These are phyloP conservation scores for Cyathus striatus DNA, from an alignment of 768 basidiomycete species.

Conservation along the genomic window DNA sequence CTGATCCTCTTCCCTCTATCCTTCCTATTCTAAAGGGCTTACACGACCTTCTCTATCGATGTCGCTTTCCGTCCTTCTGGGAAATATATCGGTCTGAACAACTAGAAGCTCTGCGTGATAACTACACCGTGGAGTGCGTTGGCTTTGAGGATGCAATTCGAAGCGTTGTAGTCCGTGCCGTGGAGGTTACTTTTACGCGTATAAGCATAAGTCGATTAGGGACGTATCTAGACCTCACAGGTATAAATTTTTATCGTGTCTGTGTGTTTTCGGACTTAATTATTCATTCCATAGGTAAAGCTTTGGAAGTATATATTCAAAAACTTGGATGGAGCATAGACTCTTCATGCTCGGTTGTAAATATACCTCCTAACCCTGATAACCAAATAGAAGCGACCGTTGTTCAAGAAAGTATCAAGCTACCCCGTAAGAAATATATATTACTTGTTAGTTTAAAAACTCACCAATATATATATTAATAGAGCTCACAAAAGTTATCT, in stretches of 20 bases:
- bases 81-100: constrained; percentile 62
- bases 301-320: constrained; percentile 54
- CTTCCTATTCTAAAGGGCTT: constrained; percentile 66
- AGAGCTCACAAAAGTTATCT: constrained; percentile 76
- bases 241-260: constrained; percentile 26
- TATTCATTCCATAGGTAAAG: constrained; percentile 34
- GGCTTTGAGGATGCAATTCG: constrained; percentile 85
- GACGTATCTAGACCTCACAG: constrained; percentile 64
- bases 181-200: constrained; percentile 72
- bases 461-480: constrained; percentile 8
- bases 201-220: constrained; percentile 65
- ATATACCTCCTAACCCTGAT: constrained; percentile 77
- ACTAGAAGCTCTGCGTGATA: constrained; percentile 70
- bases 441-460: constrained; percentile 1
- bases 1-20: constrained; percentile 71
- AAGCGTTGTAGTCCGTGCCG: constrained; percentile 70
- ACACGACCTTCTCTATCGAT: constrained; percentile 69
- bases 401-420: constrained; percentile 76
- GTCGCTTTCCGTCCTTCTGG: constrained; percentile 90
- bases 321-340: constrained; percentile 68
- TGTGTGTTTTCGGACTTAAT: not conserved
- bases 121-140: constrained; percentile 78
- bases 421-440: constrained; percentile 58
- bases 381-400: constrained; percentile 85
- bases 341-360: constrained; percentile 47